Conservation (phyloP, 345 rosid species). For the Eucalyptus polyanthemos region DNA sequence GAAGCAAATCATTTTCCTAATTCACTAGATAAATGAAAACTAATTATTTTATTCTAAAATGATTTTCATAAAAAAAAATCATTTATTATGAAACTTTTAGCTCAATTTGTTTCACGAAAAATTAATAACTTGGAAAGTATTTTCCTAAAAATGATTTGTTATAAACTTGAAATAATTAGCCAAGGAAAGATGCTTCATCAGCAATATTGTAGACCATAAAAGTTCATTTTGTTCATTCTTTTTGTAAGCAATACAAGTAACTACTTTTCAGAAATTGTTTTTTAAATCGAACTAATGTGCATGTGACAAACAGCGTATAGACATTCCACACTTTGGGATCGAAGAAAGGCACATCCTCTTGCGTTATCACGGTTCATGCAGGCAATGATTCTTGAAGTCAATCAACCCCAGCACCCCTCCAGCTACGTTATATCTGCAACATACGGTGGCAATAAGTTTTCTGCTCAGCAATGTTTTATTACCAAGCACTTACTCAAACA, state of each 20-base stretch:
- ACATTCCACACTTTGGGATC: background rate
- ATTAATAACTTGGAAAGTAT: fast-evolving
- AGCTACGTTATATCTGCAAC: background rate
- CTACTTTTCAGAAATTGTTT: background rate
- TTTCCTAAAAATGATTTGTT: background rate
- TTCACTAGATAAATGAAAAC: background rate
- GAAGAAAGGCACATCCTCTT: background rate
- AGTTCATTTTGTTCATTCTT: fast-evolving
- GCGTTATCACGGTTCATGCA: background rate
- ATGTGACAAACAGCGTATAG: background rate
- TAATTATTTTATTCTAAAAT: background rate
- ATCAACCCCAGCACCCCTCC: background rate
- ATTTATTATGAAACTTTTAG: background rate
- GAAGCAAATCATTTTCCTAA: background rate
- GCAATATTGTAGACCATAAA: background rate
- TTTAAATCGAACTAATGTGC: background rate
- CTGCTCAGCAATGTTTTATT: background rate
- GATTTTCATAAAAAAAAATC: background rate
- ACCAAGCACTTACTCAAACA: background rate
- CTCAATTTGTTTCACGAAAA: fast-evolving
- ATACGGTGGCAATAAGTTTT: fast-evolving
- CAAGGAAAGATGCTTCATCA: background rate
- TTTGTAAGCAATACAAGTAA: background rate
- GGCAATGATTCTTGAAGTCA: background rate
- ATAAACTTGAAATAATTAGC: background rate